A percentile compares a stretch with the other conserved stretches of the same genome.
Evolutionary conservation across 495 filamentous ascomycete species (phyloP).

Genomic region (Lophiostoma macrostomum): DNA sequence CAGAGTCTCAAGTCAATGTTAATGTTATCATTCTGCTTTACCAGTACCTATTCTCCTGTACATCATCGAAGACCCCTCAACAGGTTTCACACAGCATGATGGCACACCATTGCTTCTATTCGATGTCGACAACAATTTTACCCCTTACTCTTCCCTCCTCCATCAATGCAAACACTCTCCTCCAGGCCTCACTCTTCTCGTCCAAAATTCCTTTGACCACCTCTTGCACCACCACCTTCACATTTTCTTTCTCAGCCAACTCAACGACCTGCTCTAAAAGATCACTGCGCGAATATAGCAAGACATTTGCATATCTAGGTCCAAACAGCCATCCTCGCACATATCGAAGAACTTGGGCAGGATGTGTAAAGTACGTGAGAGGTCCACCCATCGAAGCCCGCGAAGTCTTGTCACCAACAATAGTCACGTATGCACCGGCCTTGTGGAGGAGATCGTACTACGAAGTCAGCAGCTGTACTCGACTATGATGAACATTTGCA

Average conservation of each 20-base stretch:
- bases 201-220: constrained; percentile 19
- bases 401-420: constrained; percentile 38
- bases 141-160: constrained; percentile 34
- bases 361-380: constrained; percentile 30
- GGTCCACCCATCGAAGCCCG: constrained; percentile 34
- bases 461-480: neutral
- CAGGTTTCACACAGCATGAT: too few species aligned
- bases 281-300: constrained; percentile 23
- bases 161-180: constrained; percentile 33
- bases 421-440: constrained; percentile 30
- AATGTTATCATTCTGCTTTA: too few species aligned
- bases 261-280: constrained; percentile 8
- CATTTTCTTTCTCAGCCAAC: constrained; percentile 10
- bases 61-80: too few species aligned
- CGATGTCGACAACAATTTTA: constrained; percentile 36
- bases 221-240: constrained; percentile 25
- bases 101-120: neutral
- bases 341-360: constrained; percentile 29
- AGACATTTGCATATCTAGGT: constrained; percentile 32
- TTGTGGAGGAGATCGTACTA: constrained; percentile 11
- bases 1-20: too few species aligned
- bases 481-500: too few species aligned
- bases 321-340: constrained; percentile 25
- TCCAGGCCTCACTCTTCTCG: constrained; percentile 29
- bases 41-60: too few species aligned